These are phyloP conservation scores for Margaritispora aquatica DNA, from an alignment of 495 filamentous ascomycete species.

Conservation along the genomic window DNA sequence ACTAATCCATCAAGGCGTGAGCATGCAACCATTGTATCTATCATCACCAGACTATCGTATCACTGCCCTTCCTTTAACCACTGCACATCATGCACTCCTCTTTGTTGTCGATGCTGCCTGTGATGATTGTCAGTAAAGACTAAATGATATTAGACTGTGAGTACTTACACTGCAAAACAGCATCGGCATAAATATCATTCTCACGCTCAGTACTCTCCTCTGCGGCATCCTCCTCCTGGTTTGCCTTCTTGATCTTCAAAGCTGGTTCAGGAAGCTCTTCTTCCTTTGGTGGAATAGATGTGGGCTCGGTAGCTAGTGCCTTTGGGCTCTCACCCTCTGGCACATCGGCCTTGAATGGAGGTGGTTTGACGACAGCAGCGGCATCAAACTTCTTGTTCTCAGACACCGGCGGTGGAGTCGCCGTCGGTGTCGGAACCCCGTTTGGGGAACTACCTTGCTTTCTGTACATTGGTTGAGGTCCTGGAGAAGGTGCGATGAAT, in stretches of 20 bases:
- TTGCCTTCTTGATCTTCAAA: constrained; percentile 37
- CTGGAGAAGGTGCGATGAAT: constrained; percentile 41
- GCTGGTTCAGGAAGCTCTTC: constrained; percentile 53
- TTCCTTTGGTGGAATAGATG: constrained; percentile 40
- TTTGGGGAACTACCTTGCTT: constrained; percentile 30
- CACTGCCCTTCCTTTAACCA: constrained; percentile 41
- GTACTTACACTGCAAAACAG: constrained; percentile 75
- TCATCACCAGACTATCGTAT: constrained; percentile 5
- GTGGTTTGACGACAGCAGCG: constrained; percentile 33
- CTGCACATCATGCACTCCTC: constrained; percentile 90
- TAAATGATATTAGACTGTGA: background rate
- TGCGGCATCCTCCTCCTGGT: constrained; percentile 58
- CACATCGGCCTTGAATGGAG: constrained; percentile 59
- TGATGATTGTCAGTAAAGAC: constrained; percentile 11
- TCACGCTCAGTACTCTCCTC: constrained; percentile 64
- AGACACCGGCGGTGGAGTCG: constrained; percentile 46
- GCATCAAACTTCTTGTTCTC: constrained; percentile 30
- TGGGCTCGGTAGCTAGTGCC: constrained; percentile 63
- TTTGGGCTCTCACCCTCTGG: constrained; percentile 72
- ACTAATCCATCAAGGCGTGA: constrained; percentile 12
- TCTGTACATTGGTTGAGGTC: constrained; percentile 36
- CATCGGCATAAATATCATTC: constrained; percentile 87
- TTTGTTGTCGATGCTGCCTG: constrained; percentile 82
- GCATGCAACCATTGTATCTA: constrained; percentile 17
- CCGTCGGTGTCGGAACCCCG: constrained; percentile 57